A percentile compares a stretch with the other conserved stretches of the same genome.
These are phyloP conservation scores for carrot (Daucus carota) DNA, from an alignment of 129 eudicot species.

Conservation along the genomic window DNA sequence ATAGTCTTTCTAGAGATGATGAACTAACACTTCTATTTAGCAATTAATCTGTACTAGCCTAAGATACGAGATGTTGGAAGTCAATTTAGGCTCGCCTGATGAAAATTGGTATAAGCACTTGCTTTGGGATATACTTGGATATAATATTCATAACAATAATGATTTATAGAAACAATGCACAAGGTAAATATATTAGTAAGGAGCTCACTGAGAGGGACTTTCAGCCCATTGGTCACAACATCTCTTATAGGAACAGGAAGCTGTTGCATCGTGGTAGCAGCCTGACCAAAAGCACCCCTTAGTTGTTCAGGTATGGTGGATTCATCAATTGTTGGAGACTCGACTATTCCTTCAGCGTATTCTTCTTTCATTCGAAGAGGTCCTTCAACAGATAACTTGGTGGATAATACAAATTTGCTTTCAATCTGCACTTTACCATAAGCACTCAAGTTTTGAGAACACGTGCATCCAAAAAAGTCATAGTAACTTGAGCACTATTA, in stretches of 20 bases:
- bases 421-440: slow-evolving; percentile 59
- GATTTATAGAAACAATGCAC: background rate
- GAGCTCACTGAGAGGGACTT: slow-evolving; percentile 72
- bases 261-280: slow-evolving; percentile 67
- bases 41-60: background rate
- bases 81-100: background rate
- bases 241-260: slow-evolving; percentile 68
- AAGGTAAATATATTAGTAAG: background rate
- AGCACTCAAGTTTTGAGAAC: slow-evolving; percentile 8
- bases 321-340: slow-evolving; percentile 67
- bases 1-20: too few species aligned
- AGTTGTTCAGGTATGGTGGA: slow-evolving; percentile 70
- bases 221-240: slow-evolving; percentile 55
- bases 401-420: slow-evolving; percentile 47
- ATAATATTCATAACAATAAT: background rate
- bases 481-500: background rate
- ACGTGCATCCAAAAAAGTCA: background rate
- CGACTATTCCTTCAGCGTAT: slow-evolving; percentile 62
- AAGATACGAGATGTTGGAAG: background rate
- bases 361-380: slow-evolving; percentile 95
- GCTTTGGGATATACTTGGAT: background rate
- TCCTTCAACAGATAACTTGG: slow-evolving; percentile 77
- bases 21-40: too few species aligned
- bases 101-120: too few species aligned
- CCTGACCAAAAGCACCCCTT: slow-evolving; percentile 63